phyloP scores from a whole-genome alignment of 2,329 filamentous ascomycete genomes.

The Didymella pinodella region DNA sequence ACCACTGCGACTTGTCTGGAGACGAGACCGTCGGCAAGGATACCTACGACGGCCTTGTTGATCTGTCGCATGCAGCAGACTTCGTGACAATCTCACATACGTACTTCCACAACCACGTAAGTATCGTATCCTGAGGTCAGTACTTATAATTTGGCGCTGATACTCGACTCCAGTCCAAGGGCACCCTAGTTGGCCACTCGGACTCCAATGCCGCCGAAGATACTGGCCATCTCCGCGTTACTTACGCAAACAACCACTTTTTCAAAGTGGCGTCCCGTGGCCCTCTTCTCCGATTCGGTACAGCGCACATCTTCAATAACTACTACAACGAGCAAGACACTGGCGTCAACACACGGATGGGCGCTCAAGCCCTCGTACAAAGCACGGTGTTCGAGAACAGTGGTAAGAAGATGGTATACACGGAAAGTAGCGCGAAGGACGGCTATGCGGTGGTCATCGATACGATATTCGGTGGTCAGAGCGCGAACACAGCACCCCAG shows the following conservation, averaged over 20 bases:
- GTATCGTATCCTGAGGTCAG: background rate
- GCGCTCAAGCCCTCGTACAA: slow-evolving; percentile 53
- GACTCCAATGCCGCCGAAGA: slow-evolving; percentile 64
- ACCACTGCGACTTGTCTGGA: slow-evolving; percentile 70
- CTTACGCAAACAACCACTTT: slow-evolving; percentile 73
- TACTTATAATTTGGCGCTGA: background rate
- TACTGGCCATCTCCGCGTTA: slow-evolving; percentile 67
- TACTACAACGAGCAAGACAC: slow-evolving; percentile 43
- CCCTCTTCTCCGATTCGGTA: slow-evolving; percentile 71
- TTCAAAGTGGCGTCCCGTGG: slow-evolving; percentile 68
- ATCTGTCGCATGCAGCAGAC: slow-evolving; percentile 69
- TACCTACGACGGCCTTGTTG: slow-evolving; percentile 55
- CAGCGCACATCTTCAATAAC: slow-evolving; percentile 66
- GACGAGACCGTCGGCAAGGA: slow-evolving; percentile 37
- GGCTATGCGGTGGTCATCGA: slow-evolving; percentile 54
- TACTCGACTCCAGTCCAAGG: slow-evolving; percentile 57
- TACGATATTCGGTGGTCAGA: slow-evolving; percentile 51
- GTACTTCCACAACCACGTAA: slow-evolving; percentile 61
- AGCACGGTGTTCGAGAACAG: slow-evolving; percentile 64
- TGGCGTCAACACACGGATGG: slow-evolving; percentile 52
- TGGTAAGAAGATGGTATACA: slow-evolving; percentile 63
- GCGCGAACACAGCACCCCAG: slow-evolving; percentile 56
- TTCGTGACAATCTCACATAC: slow-evolving; percentile 63
- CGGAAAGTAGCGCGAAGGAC: slow-evolving; percentile 60
- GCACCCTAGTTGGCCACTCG: slow-evolving; percentile 65